Percentiles rank a stretch among this genome's conserved stretches.
phyloP scores from a whole-genome alignment of 176 grass and related monocot genomes.

The Musa itinerans region DNA sequence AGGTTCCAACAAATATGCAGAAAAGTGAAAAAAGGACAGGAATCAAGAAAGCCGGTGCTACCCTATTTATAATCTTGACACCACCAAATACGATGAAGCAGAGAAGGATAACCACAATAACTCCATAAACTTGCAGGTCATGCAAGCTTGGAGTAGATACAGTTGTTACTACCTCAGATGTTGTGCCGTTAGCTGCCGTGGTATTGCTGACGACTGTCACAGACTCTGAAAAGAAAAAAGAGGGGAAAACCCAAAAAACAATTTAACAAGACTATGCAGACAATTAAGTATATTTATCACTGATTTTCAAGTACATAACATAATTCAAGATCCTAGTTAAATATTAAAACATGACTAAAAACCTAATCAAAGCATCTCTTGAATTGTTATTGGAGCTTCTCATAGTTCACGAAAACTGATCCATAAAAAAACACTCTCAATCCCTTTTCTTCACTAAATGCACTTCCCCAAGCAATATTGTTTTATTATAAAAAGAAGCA shows the following conservation, averaged over 20 bases:
- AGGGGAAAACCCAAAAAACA: background rate
- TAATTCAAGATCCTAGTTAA: too few relatives aligned
- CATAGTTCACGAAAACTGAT: too few relatives aligned
- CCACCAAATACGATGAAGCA: slow-evolving; percentile 99
- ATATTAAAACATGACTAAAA: too few relatives aligned
- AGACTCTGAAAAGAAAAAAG: slow-evolving; percentile 46
- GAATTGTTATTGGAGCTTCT: too few relatives aligned
- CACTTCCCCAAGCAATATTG: too few relatives aligned
- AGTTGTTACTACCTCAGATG: slow-evolving; percentile 14
- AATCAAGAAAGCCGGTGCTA: slow-evolving; percentile 87
- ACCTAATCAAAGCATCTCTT: too few relatives aligned
- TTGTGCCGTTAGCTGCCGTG: slow-evolving; percentile 50
- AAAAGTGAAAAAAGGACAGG: slow-evolving; percentile 84
- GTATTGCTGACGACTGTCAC: slow-evolving; percentile 67
- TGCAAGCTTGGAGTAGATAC: slow-evolving; percentile 87
- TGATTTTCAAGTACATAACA: too few relatives aligned
- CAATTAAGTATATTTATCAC: background rate
- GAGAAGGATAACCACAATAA: slow-evolving; percentile 83
- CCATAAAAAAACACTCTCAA: too few relatives aligned
- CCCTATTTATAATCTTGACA: slow-evolving; percentile 97
- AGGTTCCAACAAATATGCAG: slow-evolving; percentile 92
- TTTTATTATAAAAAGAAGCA: too few relatives aligned
- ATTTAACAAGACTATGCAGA: background rate
- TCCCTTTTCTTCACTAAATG: too few relatives aligned
- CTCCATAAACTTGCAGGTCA: slow-evolving; percentile 90